Base-by-base conservation (phyloP, 306 rosid species). In the Astragalus membranaceus region DNA sequence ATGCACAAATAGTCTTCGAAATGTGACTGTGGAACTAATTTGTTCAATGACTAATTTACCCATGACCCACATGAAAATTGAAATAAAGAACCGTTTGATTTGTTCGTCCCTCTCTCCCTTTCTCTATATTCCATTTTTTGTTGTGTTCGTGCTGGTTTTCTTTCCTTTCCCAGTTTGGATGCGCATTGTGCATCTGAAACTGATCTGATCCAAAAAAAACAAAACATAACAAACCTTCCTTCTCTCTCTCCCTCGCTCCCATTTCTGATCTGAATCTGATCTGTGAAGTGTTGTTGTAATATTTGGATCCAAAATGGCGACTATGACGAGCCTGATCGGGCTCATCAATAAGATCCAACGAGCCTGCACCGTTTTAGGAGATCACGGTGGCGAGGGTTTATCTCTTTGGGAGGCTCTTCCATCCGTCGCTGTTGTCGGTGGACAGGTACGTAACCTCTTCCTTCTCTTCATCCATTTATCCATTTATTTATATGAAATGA, bases 381-480 rank as follows among this genome's bases (percentile, higher is more conserved):
- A 95, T 59, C 80, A 95, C 74, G 99, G 99, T 20, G 99, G 99
- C 37, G 99, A 95, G 81, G 99, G 97, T 29, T 75, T 95, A 86
- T 95, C 99, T 20, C 96, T 95, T 30, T 95, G 99, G 97, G 99
- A 95, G 85, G 99, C 99, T 79, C 99, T 95, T 81, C 99, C 99
- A 67, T 83, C 99, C 15, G 99, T 91, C 15, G 99, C 99, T 17
- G 99, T 95, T 59, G 99, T 95, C 16, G 99, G 99, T 17, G 99
- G 99, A 66, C 99, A 95, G 96, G 99, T 94, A 95, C 95, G 99
- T 94, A 55, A 66, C 12, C 5, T 39, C 36, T 26, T 65, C 50
- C 7, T 30, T 8, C 29, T 23, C 12, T 7, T 5, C 10, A 0
- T 67, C 16, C 23, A 2, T 15, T 66, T 10, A 26, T 7, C 3